These are phyloP conservation scores for Aureobasidium sp. DNA, from an alignment of 2,329 filamentous ascomycete species.

Conservation along the genomic window DNA sequence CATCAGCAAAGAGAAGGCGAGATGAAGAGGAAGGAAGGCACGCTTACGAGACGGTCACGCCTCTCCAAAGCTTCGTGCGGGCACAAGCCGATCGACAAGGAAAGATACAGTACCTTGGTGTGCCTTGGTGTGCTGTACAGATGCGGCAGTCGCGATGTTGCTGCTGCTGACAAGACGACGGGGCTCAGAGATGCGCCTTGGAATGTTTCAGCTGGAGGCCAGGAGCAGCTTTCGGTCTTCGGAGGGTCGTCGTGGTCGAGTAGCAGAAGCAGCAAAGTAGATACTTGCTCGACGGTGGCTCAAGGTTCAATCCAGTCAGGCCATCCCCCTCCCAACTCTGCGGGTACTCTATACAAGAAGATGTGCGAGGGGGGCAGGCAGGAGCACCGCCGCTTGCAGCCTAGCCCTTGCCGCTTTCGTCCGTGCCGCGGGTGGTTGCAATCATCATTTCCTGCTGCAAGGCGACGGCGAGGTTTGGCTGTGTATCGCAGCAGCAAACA, in stretches of 20 bases:
- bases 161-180: not conserved
- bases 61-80: not conserved
- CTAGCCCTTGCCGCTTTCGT: not conserved
- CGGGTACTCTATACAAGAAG: not conserved
- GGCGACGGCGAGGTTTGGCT: not conserved
- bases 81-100: not conserved
- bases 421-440: not conserved
- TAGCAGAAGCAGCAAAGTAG: not conserved
- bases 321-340: not conserved
- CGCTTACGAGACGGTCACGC: not conserved
- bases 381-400: not conserved
- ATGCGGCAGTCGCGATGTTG: not conserved
- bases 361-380: not conserved
- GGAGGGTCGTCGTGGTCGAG: not conserved
- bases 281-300: not conserved
- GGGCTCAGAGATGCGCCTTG: not conserved
- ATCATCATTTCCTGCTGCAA: not conserved
- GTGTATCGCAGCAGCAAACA: not conserved
- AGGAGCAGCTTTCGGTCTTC: not conserved
- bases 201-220: not conserved
- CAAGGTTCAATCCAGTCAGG: not conserved
- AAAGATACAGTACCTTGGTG: not conserved
- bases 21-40: not conserved
- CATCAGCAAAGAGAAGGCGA: not conserved
- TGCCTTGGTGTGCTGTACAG: not conserved